Conservation (phyloP, 768 basidiomycete species). For the Suillus occidentalis region DNA sequence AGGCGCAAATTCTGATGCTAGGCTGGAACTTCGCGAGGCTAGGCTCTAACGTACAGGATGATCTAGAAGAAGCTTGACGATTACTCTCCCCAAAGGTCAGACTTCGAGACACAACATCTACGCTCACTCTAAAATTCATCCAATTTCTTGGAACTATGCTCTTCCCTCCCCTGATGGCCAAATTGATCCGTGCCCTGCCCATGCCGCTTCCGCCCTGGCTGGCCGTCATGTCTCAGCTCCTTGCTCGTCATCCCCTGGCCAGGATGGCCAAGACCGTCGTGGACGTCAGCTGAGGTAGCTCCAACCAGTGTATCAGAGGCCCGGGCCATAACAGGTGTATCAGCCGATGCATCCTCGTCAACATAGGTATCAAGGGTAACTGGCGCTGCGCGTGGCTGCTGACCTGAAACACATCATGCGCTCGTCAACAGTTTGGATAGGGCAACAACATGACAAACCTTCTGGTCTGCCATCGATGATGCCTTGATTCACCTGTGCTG, state of each 20-base stretch:
- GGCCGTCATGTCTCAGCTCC: slow-evolving; percentile 37
- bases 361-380: slow-evolving; percentile 31
- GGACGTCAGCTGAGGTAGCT: slow-evolving; percentile 35
- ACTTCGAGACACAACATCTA: slow-evolving; percentile 9
- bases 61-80: neutral
- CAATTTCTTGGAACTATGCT: slow-evolving; percentile 3
- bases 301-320: slow-evolving; percentile 29
- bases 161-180: slow-evolving; percentile 3
- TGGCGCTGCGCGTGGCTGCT: slow-evolving; percentile 15
- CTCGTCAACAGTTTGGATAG: too few relatives aligned
- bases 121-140: slow-evolving; percentile 11
- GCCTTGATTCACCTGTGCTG: slow-evolving; percentile 15
- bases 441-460: slow-evolving; percentile 7
- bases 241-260: slow-evolving; percentile 33
- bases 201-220: slow-evolving; percentile 28
- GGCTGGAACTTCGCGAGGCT: neutral
- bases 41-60: neutral
- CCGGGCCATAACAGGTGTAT: neutral
- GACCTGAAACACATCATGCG: slow-evolving; percentile 9
- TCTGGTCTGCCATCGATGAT: slow-evolving; percentile 22
- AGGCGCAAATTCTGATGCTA: too few relatives aligned
- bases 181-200: slow-evolving; percentile 22
- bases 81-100: slow-evolving; percentile 9
- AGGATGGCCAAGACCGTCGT: slow-evolving; percentile 31
- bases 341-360: slow-evolving; percentile 32